These are phyloP conservation scores for Coemansia sp. DNA, from an alignment of 192 early-diverging fungal species.

Conservation along the genomic window DNA sequence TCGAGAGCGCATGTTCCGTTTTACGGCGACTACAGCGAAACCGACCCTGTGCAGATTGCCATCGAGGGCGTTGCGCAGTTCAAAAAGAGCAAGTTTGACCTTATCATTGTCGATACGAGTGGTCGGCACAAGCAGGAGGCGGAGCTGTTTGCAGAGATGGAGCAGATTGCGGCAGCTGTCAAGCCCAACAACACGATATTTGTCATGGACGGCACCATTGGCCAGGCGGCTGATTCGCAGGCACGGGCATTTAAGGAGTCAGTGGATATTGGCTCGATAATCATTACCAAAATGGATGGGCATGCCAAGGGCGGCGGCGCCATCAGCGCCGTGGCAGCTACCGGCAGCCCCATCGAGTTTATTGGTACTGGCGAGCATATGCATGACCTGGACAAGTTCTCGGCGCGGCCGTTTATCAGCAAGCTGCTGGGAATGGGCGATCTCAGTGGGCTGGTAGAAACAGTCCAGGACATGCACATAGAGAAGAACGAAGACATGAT, in stretches of 20 bases:
- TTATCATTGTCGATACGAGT: slow-evolving; percentile 98
- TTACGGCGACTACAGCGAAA: slow-evolving; percentile 88
- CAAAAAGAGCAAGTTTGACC: slow-evolving; percentile 88
- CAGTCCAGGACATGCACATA: slow-evolving; percentile 82
- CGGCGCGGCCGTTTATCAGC: slow-evolving; percentile 81
- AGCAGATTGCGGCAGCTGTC: slow-evolving; percentile 83
- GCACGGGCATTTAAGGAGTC: slow-evolving; percentile 90
- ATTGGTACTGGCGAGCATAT: slow-evolving; percentile 98
- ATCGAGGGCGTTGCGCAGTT: slow-evolving; percentile 92
- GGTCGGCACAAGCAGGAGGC: slow-evolving; percentile 93
- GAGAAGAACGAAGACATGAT: slow-evolving; percentile 85
- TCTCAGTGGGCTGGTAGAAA: slow-evolving; percentile 80
- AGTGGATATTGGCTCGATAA: slow-evolving; percentile 90
- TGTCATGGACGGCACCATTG: slow-evolving; percentile 98
- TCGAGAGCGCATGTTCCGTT: slow-evolving; percentile 97
- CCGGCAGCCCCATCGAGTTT: slow-evolving; percentile 88
- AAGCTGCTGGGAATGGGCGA: slow-evolving; percentile 98
- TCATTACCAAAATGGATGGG: slow-evolving; percentile 98
- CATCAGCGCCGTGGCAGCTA: slow-evolving; percentile 96
- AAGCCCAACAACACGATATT: slow-evolving; percentile 89
- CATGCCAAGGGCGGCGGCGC: slow-evolving; percentile 99
- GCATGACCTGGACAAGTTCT: slow-evolving; percentile 90
- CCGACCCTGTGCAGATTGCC: slow-evolving; percentile 88
- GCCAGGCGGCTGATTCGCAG: slow-evolving; percentile 93
- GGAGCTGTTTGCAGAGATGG: slow-evolving; percentile 95